Base-by-base conservation (phyloP, 768 basidiomycete species). In the Leccinellum rugosiceps region DNA sequence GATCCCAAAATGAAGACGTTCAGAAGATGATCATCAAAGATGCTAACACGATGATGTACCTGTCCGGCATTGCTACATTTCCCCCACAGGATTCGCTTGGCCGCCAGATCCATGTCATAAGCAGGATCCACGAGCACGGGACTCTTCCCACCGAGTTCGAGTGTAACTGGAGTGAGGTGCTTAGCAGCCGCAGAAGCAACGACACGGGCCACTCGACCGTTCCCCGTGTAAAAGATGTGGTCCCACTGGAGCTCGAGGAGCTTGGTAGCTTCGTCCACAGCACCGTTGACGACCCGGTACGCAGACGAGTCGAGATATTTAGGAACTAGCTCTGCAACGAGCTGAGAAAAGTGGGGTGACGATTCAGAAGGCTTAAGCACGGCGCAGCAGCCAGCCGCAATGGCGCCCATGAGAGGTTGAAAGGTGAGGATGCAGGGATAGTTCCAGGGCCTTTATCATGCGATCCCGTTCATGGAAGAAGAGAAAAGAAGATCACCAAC, bases 311-410 rank as follows among this genome's bases (percentile, higher is more conserved):
- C 82, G 28, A 84, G 76, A 60, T 84, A 83, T 62, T 81, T 78
- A 3, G 84, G 81, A 25, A 88, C 47, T 23, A 88, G 75, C 14
- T 77, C 73, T 0, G 81, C 77, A 3, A 91, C 60, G 4, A 88
- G 76, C 3, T 72, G 63, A 0, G 83, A 77, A 56, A 75, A 76
- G 43, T 77, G 70, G 0, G 86, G 81, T 0, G 76, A 68, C 13
- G 45, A 49, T 64, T 92, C 90, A 8, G 88, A 89, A 0, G 81
- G 79, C 65, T 92, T 91, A 64, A 90, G 47, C 9, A 84, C 77
- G 0, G 78, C 80, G n/a, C 83, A 78, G 63, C 86, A 88, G 0
- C 90, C 90, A 1, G 88, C 88, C 0, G 87, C 78, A 50, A 92
- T 86, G 1, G 90, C 90, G 4, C 88, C 89, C 50, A 80, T 76